phyloP scores from a whole-genome alignment of 2,329 filamentous ascomycete genomes.

The Exophiala sp. region DNA sequence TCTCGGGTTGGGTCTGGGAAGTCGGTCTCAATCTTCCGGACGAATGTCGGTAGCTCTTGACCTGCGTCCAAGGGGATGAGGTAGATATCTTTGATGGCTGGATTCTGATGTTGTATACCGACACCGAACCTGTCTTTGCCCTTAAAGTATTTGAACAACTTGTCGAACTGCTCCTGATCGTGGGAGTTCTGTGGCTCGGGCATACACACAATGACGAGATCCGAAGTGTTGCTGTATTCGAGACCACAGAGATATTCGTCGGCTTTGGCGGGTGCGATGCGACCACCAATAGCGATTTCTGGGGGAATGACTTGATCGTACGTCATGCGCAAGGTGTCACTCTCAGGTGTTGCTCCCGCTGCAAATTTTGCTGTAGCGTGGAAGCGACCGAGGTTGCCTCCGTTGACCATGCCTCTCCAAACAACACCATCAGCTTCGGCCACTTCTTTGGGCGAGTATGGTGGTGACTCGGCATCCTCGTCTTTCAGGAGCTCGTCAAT shows the following conservation, averaged over 20 bases:
- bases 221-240: conserved; percentile 75
- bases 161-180: conserved; percentile 63
- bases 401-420: conserved; percentile 73
- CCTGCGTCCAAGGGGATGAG: conserved; percentile 80
- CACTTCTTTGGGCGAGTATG: conserved; percentile 77
- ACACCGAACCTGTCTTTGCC: conserved; percentile 82
- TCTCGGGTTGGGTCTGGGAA: conserved; percentile 70
- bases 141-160: conserved; percentile 83
- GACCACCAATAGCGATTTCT: conserved; percentile 58
- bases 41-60: conserved; percentile 72
- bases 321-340: conserved; percentile 27
- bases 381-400: conserved; percentile 75
- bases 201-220: conserved; percentile 77
- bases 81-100: conserved; percentile 84
- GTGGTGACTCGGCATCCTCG: conserved; percentile 74
- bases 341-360: conserved; percentile 65
- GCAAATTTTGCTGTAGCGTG: conserved; percentile 75
- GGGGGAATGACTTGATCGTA: conserved; percentile 76
- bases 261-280: conserved; percentile 77
- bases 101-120: conserved; percentile 68
- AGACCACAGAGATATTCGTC: conserved; percentile 88
- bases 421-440: conserved; percentile 66
- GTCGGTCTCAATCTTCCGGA: conserved; percentile 83
- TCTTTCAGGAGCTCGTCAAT: conserved; percentile 85
- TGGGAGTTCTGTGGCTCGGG: conserved; percentile 45